Evolutionary conservation across 129 eudicot species (phyloP), one percentile per base, ranked within the genome.

Genomic region (Flaveria trinervia): DNA sequence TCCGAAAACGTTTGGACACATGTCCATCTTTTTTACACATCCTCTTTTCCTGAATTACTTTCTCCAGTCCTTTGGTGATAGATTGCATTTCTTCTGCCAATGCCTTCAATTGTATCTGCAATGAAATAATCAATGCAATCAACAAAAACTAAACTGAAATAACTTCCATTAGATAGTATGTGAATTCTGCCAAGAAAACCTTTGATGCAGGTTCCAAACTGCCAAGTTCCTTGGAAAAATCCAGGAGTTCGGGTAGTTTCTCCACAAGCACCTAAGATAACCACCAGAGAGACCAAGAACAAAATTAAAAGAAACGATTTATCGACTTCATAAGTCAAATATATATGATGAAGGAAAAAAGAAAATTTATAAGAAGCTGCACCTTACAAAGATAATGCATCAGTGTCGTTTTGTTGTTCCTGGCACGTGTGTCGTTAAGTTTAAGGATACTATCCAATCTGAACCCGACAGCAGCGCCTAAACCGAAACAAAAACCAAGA

Each of bases 371-470:
- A 11, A 30, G 80, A 72, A 51, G 36, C 65, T 22, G n/a, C 85
- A 94, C 98, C 97, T 94, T 94, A 82, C 97, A 94, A 81, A 94
- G 92, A 87, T 94, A 94, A 82, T 94, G 89, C 96, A 94, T 86
- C 55, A 94, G 88, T 65, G 97, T 94, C 92, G 85, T 89, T 83
- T 89, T 94, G 86, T 87, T 94, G 84, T 86, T 87, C 50, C 90
- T 81, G 17, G 96, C 97, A 85, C 98, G 97, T 9, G 97, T 94
- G 69, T 94, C 97, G 4, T 87, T 86, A 61, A 94, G 96, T 81
- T 91, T 94, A 17, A 91, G 90, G 73, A 94, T 91, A 85, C 96
- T 94, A 78, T 94, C 97, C 88, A 94, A 84, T 83, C 80, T 85
- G 84, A 94, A 94, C 78, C 98, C 98, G 83, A 86, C 83, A 85